phyloP scores from a whole-genome alignment of 2,329 filamentous ascomycete genomes.

The Cyphellophora attinorum region DNA sequence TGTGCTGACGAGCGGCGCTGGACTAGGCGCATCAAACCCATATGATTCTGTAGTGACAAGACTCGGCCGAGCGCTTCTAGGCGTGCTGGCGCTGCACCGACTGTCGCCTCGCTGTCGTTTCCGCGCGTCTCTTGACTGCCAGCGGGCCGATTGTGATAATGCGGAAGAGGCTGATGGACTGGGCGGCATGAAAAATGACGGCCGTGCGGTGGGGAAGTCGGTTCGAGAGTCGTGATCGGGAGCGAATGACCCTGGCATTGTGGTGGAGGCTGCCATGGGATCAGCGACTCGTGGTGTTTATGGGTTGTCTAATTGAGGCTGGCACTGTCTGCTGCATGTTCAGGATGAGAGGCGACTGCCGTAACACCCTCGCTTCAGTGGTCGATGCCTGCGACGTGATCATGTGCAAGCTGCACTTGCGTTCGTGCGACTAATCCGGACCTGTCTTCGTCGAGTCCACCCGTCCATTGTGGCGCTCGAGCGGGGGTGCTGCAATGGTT shows the following conservation, averaged over 20 bases:
- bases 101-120: neutral
- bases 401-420: too few species aligned
- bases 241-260: constrained; percentile 11
- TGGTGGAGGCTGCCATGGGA: constrained; percentile 1
- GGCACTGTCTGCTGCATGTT: too few species aligned
- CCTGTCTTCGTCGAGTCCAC: too few species aligned
- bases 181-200: neutral
- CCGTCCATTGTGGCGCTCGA: too few species aligned
- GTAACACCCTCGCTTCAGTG: too few species aligned
- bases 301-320: too few species aligned
- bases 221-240: constrained; percentile 3
- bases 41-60: constrained; percentile 2
- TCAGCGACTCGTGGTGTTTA: too few species aligned
- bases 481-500: too few species aligned
- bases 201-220: neutral
- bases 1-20: constrained; percentile 28
- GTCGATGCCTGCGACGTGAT: too few species aligned
- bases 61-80: neutral
- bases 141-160: neutral
- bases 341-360: too few species aligned
- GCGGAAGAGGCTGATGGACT: neutral
- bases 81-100: neutral
- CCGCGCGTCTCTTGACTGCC: neutral
- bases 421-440: too few species aligned
- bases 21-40: constrained; percentile 17